These are phyloP conservation scores for Phellinidium pouzarii DNA, from an alignment of 1,284 basidiomycete genomes.

Conservation along the genomic window DNA sequence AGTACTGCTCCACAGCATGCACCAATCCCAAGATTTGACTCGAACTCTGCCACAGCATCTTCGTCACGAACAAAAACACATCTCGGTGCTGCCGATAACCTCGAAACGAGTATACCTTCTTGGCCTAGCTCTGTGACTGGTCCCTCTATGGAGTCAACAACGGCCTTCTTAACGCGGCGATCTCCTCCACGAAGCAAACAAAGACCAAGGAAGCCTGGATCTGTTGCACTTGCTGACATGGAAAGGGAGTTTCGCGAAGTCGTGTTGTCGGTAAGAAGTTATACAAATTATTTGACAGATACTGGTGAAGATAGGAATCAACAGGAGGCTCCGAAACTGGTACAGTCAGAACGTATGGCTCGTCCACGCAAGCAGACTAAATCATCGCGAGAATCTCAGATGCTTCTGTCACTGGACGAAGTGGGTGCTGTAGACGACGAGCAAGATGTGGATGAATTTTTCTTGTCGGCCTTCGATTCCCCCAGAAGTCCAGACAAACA, in stretches of 20 bases:
- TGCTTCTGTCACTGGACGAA: constrained; percentile 17
- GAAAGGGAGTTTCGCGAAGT: constrained; percentile 12
- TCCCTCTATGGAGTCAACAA: background rate
- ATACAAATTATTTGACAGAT: constrained; percentile 2
- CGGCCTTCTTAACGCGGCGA: background rate
- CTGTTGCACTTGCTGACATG: constrained; percentile 13
- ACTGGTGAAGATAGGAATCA: constrained; percentile 4
- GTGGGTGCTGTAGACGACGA: constrained; percentile 26
- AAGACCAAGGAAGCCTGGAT: constrained; percentile 17
- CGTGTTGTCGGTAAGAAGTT: constrained; percentile 13
- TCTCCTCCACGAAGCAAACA: constrained; percentile 18
- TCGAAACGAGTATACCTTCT: background rate
- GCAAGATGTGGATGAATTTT: constrained; percentile 39
- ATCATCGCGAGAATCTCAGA: constrained; percentile 10
- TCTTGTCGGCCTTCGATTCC: constrained; percentile 19
- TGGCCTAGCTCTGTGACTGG: background rate
- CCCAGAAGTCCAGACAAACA: constrained; percentile 5
- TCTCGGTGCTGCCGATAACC: background rate
- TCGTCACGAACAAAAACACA: background rate
- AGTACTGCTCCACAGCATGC: background rate
- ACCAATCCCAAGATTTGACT: background rate
- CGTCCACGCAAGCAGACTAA: constrained; percentile 7
- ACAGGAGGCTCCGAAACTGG: background rate
- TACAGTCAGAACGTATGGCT: background rate
- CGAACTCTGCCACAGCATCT: background rate